Base-by-base conservation (phyloP, 257 asterid genomes). In the Plantago major region DNA sequence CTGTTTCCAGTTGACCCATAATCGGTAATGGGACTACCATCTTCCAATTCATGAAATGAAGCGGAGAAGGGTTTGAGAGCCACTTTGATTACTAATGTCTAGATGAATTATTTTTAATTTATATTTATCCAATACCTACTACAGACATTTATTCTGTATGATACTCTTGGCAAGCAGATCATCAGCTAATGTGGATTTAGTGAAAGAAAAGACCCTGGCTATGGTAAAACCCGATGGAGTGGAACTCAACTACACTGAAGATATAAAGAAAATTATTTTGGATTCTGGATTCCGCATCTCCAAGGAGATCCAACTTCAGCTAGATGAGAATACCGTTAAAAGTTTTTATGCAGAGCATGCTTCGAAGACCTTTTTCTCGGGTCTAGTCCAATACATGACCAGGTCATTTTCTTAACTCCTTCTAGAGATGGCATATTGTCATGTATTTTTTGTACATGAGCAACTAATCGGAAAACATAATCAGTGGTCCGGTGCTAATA, bases 161-260 rank as follows among this genome's bases (percentile, higher is more conserved):
- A 37, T 53, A 42, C 74, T 60, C 37, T 73, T 70, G 60, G 64
- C 55, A 55, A 19, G 55, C 70, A 83, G 95, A 68, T 69, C 64
- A 45, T 79, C 70, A 12, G 83, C 80, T 62, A 66, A 68, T 56
- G 74, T 46, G 50, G 78, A 60, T 53, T 17, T 17, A 8, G 66
- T 53, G 45, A 76, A 72, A 62, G 87, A 84, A 79, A 75, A 60
- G 81, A 84, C 97, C 4, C 74, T 89, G 70, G 97, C 89, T 58
- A 79, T 89, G 83, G 75, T 89, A 69, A 87, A 87, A 79, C 95
- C 95, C 4, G 95, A 90, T 61, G 95, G 95, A 47, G 81, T 90
- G 48, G 76, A 78, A 49, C 90, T 94, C 58, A 80, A 81, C 66
- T 74, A 81, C 57, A 71, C 76, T n/a, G 77, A 74, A 48, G 51